These are phyloP conservation scores for Naganishia antarctica DNA, from an alignment of 768 basidiomycete species.

Conservation along the genomic window DNA sequence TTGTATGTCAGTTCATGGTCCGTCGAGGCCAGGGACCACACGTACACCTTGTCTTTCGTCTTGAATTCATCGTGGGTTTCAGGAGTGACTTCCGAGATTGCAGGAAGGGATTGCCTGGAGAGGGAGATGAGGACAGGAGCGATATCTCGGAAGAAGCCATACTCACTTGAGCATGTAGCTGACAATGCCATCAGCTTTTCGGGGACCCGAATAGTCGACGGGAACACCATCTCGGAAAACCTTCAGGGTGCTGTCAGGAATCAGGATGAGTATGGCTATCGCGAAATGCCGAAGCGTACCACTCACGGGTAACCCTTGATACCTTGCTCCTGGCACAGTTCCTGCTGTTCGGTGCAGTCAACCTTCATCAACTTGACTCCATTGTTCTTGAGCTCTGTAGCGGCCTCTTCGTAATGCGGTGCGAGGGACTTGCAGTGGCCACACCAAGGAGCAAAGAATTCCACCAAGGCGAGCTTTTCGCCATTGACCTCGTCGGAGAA, in stretches of 20 bases:
- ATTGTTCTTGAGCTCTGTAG: constrained; percentile 76
- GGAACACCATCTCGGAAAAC: constrained; percentile 81
- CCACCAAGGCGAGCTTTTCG: constrained; percentile 76
- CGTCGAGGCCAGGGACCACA: not conserved
- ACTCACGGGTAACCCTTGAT: constrained; percentile 91
- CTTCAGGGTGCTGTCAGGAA: constrained; percentile 66
- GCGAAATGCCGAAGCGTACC: not conserved
- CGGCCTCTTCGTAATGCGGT: constrained; percentile 84
- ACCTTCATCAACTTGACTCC: constrained; percentile 90
- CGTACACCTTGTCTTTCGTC: constrained; percentile 71
- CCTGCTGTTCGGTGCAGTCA: constrained; percentile 90
- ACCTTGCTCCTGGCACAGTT: constrained; percentile 80
- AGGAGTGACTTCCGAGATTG: constrained; percentile 74
- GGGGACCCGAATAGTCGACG: constrained; percentile 76
- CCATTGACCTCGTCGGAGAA: constrained; percentile 64
- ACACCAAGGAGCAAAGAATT: constrained; percentile 59
- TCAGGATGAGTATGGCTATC: not conserved
- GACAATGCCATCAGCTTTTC: constrained; percentile 92
- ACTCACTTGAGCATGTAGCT: constrained; percentile 92
- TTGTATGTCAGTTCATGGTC: not conserved
- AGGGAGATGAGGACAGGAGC: constrained; percentile 28
- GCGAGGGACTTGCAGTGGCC: constrained; percentile 92
- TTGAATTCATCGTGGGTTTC: constrained; percentile 79
- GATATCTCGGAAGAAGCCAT: too few species aligned
- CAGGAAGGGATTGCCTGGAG: constrained; percentile 80